Evolutionary conservation across 73 alveolate genomes (phyloP), one percentile per base, ranked within the genome.

Genomic region (Paramecium bursaria): DNA sequence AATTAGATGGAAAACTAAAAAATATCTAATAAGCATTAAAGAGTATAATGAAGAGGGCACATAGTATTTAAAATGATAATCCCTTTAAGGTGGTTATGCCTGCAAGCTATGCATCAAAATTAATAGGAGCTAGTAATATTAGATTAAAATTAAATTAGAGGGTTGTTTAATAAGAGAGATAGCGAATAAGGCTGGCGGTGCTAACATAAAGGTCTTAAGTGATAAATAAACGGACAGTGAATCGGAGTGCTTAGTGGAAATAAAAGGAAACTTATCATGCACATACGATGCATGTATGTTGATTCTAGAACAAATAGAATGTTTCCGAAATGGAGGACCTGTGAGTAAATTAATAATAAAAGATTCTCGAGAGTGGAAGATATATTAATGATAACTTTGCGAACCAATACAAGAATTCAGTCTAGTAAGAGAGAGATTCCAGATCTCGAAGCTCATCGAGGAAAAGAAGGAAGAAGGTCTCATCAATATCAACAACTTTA

Each of bases 271-370:
- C 9, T 49, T 54, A 19, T 35, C 42, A 13, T 49, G 73, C 26
- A 79, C 51, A 35, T 61, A 53, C 44, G 89, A 79, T 33, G 89
- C 89, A 79, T 49, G 77, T 21, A 48, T 54, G 19, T 79, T 79
- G 25, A 54, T 79, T 10, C 74, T 79, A 13, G 57, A 79, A 55
- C 30, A 79, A 15, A 44, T 79, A 11, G 89, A 79, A 79, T 53
- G 53, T 23, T 79, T 79, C 46, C 51, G 46, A 47, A 79, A 79
- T 54, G 89, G 89, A 7, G 89, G 89, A 11, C 89, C 89, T 23
- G 82, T 67, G 44, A 48, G 15, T 67, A 67, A 39, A 67, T 25
- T 21, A 21, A 35, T 31, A 39, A 30, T 25, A 35, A 39, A 21
- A 67, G 82, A 79, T 79, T 61, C 48, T 79, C n/a, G 76, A 53